These are phyloP conservation scores for Omphalotus olearius DNA, from an alignment of 1,284 basidiomycete species.

Conservation along the genomic window DNA sequence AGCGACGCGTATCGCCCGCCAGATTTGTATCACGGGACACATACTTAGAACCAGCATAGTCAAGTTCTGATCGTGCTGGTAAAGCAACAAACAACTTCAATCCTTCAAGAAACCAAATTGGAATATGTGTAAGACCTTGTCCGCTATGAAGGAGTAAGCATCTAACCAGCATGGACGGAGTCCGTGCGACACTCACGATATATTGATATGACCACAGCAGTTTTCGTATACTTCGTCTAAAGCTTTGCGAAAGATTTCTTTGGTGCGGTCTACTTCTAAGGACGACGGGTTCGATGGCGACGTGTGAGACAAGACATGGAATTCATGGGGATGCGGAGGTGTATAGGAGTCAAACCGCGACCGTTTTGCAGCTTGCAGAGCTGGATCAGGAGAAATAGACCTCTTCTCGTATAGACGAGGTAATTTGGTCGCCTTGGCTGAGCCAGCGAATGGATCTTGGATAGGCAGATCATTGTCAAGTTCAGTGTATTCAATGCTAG, in stretches of 20 bases:
- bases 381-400: slow-evolving; percentile 17
- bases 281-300: not conserved
- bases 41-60: not conserved
- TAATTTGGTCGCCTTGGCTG: slow-evolving; percentile 23
- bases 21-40: not conserved
- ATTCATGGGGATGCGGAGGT: not conserved
- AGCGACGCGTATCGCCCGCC: not conserved
- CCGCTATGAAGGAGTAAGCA: not conserved
- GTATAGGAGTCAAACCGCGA: not conserved
- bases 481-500: slow-evolving; percentile 19
- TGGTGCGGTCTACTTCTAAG: not conserved
- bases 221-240: not conserved
- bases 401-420: slow-evolving; percentile 25
- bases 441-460: slow-evolving; percentile 31
- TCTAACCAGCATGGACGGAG: not conserved
- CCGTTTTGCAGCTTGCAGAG: not conserved
- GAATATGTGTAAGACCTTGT: not conserved
- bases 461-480: slow-evolving; percentile 14
- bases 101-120: not conserved
- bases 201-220: slow-evolving; percentile 2
- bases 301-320: too few relatives aligned
- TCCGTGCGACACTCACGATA: slow-evolving; percentile 2
- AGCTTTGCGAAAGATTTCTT: slow-evolving; percentile 3
- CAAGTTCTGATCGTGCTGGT: not conserved
- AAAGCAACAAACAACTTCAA: slow-evolving; percentile 1